Evolutionary conservation across 1,139 yeast species (phyloP).

Genomic region (Candida pseudoviswanathii): DNA sequence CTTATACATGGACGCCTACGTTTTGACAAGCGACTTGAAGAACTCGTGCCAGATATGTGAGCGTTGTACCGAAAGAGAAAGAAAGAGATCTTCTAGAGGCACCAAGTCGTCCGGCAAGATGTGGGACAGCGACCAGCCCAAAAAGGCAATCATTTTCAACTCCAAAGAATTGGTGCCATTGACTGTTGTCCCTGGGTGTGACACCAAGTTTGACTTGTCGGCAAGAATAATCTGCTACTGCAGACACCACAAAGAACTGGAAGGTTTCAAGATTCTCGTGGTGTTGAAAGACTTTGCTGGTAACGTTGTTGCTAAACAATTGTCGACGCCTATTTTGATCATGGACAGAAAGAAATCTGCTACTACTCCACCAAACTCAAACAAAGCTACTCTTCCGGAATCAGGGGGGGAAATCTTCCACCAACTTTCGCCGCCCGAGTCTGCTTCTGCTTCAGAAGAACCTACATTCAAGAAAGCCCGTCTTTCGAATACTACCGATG

Average conservation of each 20-base stretch:
- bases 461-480: slow-evolving; percentile 45
- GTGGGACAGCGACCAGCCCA: slow-evolving; percentile 75
- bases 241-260: slow-evolving; percentile 85
- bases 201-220: slow-evolving; percentile 61
- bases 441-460: slow-evolving; percentile 64
- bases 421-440: slow-evolving; percentile 61
- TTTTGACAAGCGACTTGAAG: slow-evolving; percentile 54
- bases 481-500: slow-evolving; percentile 43
- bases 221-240: slow-evolving; percentile 94
- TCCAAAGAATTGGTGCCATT: slow-evolving; percentile 84
- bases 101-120: slow-evolving; percentile 52
- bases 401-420: slow-evolving; percentile 11
- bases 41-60: slow-evolving; percentile 77
- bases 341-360: slow-evolving; percentile 85
- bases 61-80: slow-evolving; percentile 88
- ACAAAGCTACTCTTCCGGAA: slow-evolving; percentile 22
- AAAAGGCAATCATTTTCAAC: slow-evolving; percentile 86
- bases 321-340: slow-evolving; percentile 78
- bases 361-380: slow-evolving; percentile 14
- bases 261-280: slow-evolving; percentile 77
- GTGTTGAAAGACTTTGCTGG: slow-evolving; percentile 64
- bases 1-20: slow-evolving; percentile 67
- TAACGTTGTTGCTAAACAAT: slow-evolving; percentile 67
- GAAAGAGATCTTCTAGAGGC: slow-evolving; percentile 88
- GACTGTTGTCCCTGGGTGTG: slow-evolving; percentile 29